phyloP scores from a whole-genome alignment of 2,329 filamentous ascomycete species.

The Ceratocystiopsis sp. region DNA sequence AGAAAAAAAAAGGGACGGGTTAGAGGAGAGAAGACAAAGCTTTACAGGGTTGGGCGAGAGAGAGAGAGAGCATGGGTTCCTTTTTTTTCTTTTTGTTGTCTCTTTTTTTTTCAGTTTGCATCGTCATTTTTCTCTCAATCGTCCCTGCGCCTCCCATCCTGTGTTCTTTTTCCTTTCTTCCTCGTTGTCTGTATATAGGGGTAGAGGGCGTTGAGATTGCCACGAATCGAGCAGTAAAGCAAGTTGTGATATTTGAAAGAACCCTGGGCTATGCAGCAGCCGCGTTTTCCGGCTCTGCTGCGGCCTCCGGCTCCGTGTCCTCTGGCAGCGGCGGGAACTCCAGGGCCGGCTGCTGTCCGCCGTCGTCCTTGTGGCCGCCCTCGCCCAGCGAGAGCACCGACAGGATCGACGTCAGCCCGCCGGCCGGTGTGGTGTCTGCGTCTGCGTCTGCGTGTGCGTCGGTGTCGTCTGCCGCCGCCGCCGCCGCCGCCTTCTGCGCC shows the following conservation, averaged over 20 bases:
- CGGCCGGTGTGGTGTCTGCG: background rate
- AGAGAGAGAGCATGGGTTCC: background rate
- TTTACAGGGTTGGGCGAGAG: too few species aligned
- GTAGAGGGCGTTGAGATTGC: constrained; percentile 1
- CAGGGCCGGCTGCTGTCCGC: too few species aligned
- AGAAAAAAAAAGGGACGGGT: constrained; percentile 13
- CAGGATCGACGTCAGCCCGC: background rate
- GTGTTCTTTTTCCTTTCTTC: background rate
- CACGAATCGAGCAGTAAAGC: too few species aligned
- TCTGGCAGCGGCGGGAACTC: too few species aligned
- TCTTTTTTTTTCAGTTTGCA: background rate
- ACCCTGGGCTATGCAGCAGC: too few species aligned
- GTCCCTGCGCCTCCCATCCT: background rate
- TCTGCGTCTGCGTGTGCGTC: too few species aligned
- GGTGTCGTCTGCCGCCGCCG: background rate
- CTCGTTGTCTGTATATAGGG: constrained; percentile 13
- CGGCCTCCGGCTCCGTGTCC: too few species aligned
- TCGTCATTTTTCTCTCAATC: background rate
- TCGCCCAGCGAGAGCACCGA: too few species aligned
- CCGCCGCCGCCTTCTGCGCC: constrained; percentile 14
- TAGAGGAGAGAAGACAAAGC: background rate
- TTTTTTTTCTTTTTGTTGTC: constrained; percentile 2
- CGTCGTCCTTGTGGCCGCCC: too few species aligned
- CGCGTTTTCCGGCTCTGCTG: too few species aligned
- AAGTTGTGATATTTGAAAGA: too few species aligned